A percentile compares a stretch with the other conserved stretches of the same genome.
These are phyloP conservation scores for Microthlaspi erraticum DNA, from an alignment of 345 rosid genomes.

Conservation along the genomic window DNA sequence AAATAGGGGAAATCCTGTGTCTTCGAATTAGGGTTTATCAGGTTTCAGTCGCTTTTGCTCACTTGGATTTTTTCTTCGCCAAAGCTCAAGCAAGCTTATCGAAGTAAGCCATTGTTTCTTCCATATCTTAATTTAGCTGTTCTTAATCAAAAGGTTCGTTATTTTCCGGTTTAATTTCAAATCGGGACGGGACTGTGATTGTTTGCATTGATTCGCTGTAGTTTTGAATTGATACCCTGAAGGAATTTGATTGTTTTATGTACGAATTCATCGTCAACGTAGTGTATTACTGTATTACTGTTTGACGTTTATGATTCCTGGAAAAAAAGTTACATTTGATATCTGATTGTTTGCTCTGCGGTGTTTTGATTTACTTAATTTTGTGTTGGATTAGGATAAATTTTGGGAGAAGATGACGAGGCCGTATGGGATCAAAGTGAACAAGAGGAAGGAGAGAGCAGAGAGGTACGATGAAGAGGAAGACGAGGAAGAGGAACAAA, in stretches of 20 bases:
- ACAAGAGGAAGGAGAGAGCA: conserved; percentile 64
- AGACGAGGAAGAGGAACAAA: conserved; percentile 49
- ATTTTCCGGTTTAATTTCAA: neutral
- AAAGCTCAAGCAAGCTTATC: conserved; percentile 13
- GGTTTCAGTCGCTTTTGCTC: conserved; percentile 19
- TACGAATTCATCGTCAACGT: neutral
- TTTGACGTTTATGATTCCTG: neutral
- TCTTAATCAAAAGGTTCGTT: neutral
- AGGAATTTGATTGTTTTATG: neutral
- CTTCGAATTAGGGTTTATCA: conserved; percentile 41
- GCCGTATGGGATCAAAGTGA: conserved; percentile 65
- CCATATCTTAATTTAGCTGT: neutral
- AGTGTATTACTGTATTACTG: neutral
- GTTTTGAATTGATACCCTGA: neutral
- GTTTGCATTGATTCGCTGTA: conserved; percentile 15
- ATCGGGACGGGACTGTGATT: conserved; percentile 2
- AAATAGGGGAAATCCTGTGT: neutral
- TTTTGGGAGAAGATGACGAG: conserved; percentile 59
- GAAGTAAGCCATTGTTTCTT: conserved; percentile 21
- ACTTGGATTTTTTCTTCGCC: conserved; percentile 9
- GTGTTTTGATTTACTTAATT: conserved; percentile 7
- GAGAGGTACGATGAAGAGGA: conserved; percentile 63
- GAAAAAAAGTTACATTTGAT: conserved; percentile 10
- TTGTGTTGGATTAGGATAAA: neutral
- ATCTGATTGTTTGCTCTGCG: neutral